Percentiles rank a stretch among this genome's conserved stretches.
These are phyloP conservation scores for Pyrrhoderma noxium DNA, from an alignment of 1,284 basidiomycete species.

Conservation along the genomic window DNA sequence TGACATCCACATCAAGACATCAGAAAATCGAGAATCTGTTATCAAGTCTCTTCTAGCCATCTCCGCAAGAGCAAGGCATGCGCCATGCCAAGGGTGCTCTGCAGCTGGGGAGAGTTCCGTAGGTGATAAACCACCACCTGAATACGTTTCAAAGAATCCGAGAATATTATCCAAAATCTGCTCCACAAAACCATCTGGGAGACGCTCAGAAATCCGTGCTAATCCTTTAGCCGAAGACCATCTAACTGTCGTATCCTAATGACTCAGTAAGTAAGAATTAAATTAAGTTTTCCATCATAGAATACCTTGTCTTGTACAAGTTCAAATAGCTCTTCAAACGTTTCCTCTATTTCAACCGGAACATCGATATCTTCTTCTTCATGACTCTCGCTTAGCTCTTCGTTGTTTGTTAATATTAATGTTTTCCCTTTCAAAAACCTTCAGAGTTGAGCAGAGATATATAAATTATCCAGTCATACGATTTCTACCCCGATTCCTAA, in stretches of 20 bases:
- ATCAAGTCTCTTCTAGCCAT: conserved; percentile 80
- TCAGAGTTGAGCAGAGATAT: conserved; percentile 20
- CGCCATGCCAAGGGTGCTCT: conserved; percentile 93
- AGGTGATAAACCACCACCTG: conserved; percentile 39
- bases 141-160: conserved; percentile 58
- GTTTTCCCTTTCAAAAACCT: conserved; percentile 28
- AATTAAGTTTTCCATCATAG: conserved; percentile 2
- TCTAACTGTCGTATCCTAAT: conserved; percentile 88
- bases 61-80: conserved; percentile 89
- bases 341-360: conserved; percentile 72
- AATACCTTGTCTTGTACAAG: conserved; percentile 77
- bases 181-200: conserved; percentile 67
- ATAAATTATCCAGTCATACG: conserved; percentile 23
- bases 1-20: conserved; percentile 69
- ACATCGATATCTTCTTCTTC: conserved; percentile 48
- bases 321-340: conserved; percentile 70
- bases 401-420: conserved; percentile 16
- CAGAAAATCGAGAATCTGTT: conserved; percentile 45
- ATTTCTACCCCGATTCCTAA: conserved; percentile 3
- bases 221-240: conserved; percentile 94
- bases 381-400: neutral
- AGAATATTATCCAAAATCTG: conserved; percentile 82
- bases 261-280: neutral
- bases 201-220: conserved; percentile 75
- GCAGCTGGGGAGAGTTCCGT: conserved; percentile 69